Evolutionary conservation across 1,284 basidiomycete genomes (phyloP), one percentile per base, ranked within the genome.

Genomic region (Cerioporus squamosus): DNA sequence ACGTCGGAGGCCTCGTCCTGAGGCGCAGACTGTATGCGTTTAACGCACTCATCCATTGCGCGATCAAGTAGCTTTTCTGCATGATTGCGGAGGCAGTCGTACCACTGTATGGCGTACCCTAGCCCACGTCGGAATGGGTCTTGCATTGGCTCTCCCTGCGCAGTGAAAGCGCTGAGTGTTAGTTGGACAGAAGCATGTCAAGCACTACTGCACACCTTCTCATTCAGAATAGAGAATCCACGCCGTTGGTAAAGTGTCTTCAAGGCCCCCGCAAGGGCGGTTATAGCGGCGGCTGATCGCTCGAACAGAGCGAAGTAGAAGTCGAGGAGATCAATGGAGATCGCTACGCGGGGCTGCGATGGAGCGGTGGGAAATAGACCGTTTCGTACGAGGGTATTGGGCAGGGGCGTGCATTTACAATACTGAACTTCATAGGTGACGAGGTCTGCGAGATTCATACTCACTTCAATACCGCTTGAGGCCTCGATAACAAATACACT

Each of bases 281-380:
- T 58, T 33, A 70, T 59, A 5, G 67, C 68, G 56, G 68, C 66
- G 40, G 59, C 66, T 23, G 68, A 68, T 12, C 66, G 47, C 45
- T 72, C 66, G 26, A 70, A 68, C 2, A 72, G 53, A 2, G 63
- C 61, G 3, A 29, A 69, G 40, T 68, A 69, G 12, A 65, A 55
- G 33, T 68, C 68, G 15, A 72, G 60, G 14, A 64, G 51, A n/a
- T 62, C 60, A 15, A 64, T 53, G 1, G 57, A 56, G 1, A 66
- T 51, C 3, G 62, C 65, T 2, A 64, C 17, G 0, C 58, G 50
- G 17, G 61, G 61, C 24, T 54, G 45, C 15, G 39, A n/a, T 2
- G 57, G 61, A 0, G 61, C 45, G 2, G 54, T 54, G 3, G 61
- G 61, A 17, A 63, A 63, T 6, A 63, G 31, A 6, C 61, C 57